Percentiles rank a stretch among this genome's conserved stretches.
phyloP scores from a whole-genome alignment of 2,329 filamentous ascomycete genomes.

The Pseudopyricularia cyperi region DNA sequence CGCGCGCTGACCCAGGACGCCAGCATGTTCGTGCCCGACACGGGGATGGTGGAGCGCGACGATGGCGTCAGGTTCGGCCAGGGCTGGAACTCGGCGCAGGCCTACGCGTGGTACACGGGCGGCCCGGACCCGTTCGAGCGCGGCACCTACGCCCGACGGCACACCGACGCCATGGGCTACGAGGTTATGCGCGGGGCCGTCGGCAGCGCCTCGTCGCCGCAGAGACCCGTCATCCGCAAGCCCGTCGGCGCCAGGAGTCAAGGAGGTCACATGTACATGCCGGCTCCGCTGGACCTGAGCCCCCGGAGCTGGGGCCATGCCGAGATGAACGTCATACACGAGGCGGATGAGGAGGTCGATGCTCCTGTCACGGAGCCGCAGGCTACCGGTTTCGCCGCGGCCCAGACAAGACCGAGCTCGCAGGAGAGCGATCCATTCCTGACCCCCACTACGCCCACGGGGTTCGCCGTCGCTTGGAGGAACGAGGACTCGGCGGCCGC shows the following conservation, averaged over 20 bases:
- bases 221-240: neutral
- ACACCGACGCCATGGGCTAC: constrained; percentile 29
- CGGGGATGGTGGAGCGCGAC: constrained; percentile 32
- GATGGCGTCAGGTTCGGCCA: constrained; percentile 9
- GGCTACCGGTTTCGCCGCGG: constrained; percentile 7
- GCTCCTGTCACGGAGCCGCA: constrained; percentile 7
- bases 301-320: constrained; percentile 13
- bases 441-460: constrained; percentile 23
- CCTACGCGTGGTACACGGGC: constrained; percentile 30
- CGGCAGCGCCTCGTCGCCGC: constrained; percentile 9
- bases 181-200: constrained; percentile 29
- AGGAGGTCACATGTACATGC: constrained; percentile 6
- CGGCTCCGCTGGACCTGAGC: constrained; percentile 1
- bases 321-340: constrained; percentile 44
- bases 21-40: constrained; percentile 27
- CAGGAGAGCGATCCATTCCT: constrained; percentile 33
- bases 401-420: constrained; percentile 16
- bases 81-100: constrained; percentile 7
- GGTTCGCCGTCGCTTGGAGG: constrained; percentile 1
- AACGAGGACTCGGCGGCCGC: neutral
- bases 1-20: constrained; percentile 36
- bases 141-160: constrained; percentile 9
- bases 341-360: constrained; percentile 41
- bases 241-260: neutral
- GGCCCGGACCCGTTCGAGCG: constrained; percentile 27